phyloP scores from a whole-genome alignment of 345 rosid species.

The Syzygium oleosum region DNA sequence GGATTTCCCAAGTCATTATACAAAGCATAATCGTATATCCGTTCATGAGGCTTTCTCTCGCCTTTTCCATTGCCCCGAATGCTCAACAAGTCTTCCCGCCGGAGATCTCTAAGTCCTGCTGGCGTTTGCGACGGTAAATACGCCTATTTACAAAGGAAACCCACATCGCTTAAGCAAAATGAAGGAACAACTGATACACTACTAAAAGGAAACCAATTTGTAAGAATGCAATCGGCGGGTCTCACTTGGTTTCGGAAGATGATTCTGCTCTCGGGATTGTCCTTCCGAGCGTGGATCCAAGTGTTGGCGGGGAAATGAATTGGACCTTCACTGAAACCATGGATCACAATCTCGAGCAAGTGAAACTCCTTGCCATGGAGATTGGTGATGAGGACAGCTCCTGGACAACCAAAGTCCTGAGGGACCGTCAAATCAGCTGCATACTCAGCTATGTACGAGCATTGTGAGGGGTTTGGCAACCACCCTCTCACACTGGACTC shows the following conservation, averaged over 20 bases:
- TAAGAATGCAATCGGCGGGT: neutral
- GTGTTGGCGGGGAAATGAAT: conserved; percentile 68
- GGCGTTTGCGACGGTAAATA: conserved; percentile 73
- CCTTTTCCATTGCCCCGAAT: conserved; percentile 75
- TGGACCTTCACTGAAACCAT: conserved; percentile 56
- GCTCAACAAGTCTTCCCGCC: conserved; percentile 57
- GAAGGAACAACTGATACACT: neutral
- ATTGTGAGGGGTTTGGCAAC: conserved; percentile 44
- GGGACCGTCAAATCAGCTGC: conserved; percentile 63
- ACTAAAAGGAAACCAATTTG: neutral
- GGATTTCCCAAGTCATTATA: conserved; percentile 91
- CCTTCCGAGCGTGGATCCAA: conserved; percentile 70
- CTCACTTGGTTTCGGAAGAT: conserved; percentile 77
- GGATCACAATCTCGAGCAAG: conserved; percentile 54
- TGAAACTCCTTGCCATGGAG: conserved; percentile 65
- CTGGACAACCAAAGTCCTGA: conserved; percentile 65
- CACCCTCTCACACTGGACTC: conserved; percentile 57
- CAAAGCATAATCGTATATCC: conserved; percentile 71
- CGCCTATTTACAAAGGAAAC: conserved; percentile 26
- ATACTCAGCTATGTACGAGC: conserved; percentile 43
- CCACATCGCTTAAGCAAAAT: neutral
- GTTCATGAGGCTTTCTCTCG: conserved; percentile 57
- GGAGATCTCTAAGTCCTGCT: conserved; percentile 54
- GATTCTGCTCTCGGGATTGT: conserved; percentile 67
- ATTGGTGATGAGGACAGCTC: conserved; percentile 69